Base-by-base conservation (phyloP, 1,284 basidiomycete genomes). In the Naganishia cerealis region DNA sequence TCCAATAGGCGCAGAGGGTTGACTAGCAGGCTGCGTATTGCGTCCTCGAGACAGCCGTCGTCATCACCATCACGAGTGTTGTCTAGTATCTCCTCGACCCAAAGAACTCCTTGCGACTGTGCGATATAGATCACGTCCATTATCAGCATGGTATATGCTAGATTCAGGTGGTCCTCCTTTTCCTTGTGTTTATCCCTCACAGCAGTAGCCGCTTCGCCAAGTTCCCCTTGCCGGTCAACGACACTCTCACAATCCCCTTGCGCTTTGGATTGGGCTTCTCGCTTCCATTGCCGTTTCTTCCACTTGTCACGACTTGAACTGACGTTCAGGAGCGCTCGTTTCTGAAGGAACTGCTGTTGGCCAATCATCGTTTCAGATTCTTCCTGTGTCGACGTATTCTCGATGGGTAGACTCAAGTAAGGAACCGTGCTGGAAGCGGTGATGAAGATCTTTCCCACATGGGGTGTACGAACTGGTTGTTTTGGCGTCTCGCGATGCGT, bases 231-330 rank as follows among this genome's bases (percentile, higher is more conserved):
- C 8, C 2, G 40, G 5, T 39, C 21, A 4, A 4, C 40, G 36
- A 10, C 18, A 42, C 12, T 5, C 21, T 39, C n/a, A 33, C 39
- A 13, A 10, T 39, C 55, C n/a, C 16, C 24, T 63, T 24, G n/a
- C 52, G 24, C 18, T n/a, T 43, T 16, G 26, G 21, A 26, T 21
- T 39, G 26, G 3, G 18, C 26, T 21, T 58, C 36, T 21, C 39
- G 57, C n/a, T 46, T 24, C 36, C 46, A 54, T 38, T 68, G 67
- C n/a, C 61, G 59, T 9, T 57, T 46, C 58, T 69, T 69, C 67
- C 67, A 69, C 29, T 61, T 69, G 21, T 69, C 62, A 9, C 67
- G 62, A 36, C 62, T 65, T 12, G 67, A 65, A 10, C 48, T 54
- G 42, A 69, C 67, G 48, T 69, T 65, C n/a, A 69, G 53, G 12